Evolutionary conservation across 139 green algal genomes (phyloP), one percentile per base, ranked within the genome.

Genomic region (Chlorella sp.): DNA sequence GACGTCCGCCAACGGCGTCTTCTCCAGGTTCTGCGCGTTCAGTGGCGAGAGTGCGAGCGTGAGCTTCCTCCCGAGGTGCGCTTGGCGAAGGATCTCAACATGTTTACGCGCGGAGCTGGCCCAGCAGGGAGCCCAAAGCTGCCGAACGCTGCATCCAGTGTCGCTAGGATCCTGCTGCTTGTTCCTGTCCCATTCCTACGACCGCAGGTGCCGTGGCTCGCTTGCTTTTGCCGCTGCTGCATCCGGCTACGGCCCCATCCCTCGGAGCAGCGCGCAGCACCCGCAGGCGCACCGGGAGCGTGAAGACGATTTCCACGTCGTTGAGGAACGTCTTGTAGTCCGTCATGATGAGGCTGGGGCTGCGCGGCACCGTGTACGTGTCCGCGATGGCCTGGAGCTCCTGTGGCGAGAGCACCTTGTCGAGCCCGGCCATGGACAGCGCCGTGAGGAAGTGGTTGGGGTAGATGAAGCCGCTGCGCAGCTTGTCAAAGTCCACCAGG

Each of bases 221-320:
- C n/a, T n/a, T n/a, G n/a, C n/a, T n/a, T n/a, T n/a, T n/a, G n/a
- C n/a, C n/a, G n/a, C n/a, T n/a, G n/a, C n/a, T n/a, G n/a, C n/a
- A n/a, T n/a, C n/a, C n/a, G n/a, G n/a, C n/a, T n/a, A n/a, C n/a
- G n/a, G n/a, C n/a, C n/a, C n/a, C n/a, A n/a, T n/a, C n/a, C n/a
- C n/a, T n/a, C n/a, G 42, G 10, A 55, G 42, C 42, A 55, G 4
- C 17, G 4, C 33, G 10, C 66, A 60, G 22, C 3, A 5, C 5
- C 5, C 29, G 1, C 5, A 49, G 3, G 61, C 75, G 76, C 31
- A 89, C 83, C 67, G 75, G 77, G 32, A 87, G 36, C 10, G 86
- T 91, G 76, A 91, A 93, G 27, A 91, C 79, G 51, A 73, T 74
- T 55, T 91, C 80, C 42, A 93, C 77, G 49, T 93, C 88, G 5